These are phyloP conservation scores for Kwoniella mangroviensis DNA, from an alignment of 768 basidiomycete species.

Conservation along the genomic window DNA sequence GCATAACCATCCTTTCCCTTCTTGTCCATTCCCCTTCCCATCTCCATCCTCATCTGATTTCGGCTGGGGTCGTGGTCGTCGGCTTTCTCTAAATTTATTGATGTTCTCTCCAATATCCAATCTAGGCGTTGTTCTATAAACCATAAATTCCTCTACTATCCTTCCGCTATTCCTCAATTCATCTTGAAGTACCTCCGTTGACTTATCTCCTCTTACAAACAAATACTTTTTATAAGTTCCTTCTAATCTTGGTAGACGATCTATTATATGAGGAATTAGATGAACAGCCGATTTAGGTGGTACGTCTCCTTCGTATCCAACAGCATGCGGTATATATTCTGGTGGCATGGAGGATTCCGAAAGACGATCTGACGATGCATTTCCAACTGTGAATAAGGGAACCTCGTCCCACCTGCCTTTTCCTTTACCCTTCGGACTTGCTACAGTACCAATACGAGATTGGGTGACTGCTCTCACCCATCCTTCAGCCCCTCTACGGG, in stretches of 20 bases:
- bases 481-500: conserved; percentile 22
- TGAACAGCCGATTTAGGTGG: conserved; percentile 17
- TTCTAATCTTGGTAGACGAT: not conserved
- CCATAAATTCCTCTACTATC: conserved; percentile 12
- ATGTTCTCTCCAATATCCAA: conserved; percentile 3
- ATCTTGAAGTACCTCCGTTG: conserved; percentile 11
- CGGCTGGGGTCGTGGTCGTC: not conserved
- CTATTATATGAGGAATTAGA: conserved; percentile 7
- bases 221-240: conserved; percentile 9
- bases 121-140: conserved; percentile 7
- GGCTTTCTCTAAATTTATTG: not conserved
- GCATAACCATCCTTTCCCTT: conserved; percentile 21
- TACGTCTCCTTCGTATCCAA: not conserved
- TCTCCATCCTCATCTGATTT: not conserved
- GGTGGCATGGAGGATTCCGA: not conserved
- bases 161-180: not conserved
- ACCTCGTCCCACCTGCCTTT: conserved; percentile 11
- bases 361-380: conserved; percentile 6
- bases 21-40: not conserved
- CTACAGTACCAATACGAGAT: not conserved
- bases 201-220: conserved; percentile 18
- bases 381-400: conserved; percentile 20
- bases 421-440: conserved; percentile 2
- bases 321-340: conserved; percentile 2
- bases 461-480: conserved; percentile 18